Evolutionary conservation across 2,329 filamentous ascomycete species (phyloP).

Genomic region (Hymenoscyphus salicellus): DNA sequence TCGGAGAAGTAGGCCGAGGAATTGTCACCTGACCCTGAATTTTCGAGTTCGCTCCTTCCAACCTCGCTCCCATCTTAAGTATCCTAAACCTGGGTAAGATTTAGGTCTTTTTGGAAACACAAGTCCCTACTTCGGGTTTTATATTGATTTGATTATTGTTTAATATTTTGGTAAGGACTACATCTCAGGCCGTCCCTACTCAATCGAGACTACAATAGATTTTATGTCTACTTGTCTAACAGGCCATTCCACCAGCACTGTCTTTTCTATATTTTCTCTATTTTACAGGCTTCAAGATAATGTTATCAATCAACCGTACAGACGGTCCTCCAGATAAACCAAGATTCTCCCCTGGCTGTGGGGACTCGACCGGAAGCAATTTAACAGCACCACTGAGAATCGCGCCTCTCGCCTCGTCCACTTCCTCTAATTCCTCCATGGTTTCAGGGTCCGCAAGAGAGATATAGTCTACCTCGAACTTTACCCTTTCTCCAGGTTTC

Average conservation of each 20-base stretch:
- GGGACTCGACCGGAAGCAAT: constrained; percentile 77
- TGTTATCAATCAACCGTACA: constrained; percentile 91
- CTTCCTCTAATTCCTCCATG: constrained; percentile 70
- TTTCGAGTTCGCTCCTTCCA: too few species aligned
- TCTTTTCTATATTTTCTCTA: constrained; percentile 8
- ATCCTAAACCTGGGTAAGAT: too few species aligned
- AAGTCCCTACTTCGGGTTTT: too few species aligned
- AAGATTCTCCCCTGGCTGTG: constrained; percentile 68
- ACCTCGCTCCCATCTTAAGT: too few species aligned
- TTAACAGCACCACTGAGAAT: constrained; percentile 88
- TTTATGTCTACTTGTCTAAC: not conserved
- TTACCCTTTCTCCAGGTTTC: constrained; percentile 56
- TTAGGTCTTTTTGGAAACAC: too few species aligned
- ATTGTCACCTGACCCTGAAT: too few species aligned
- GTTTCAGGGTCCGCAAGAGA: constrained; percentile 83
- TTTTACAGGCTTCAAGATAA: constrained; percentile 59
- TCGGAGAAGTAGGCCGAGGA: too few species aligned
- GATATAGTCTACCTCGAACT: constrained; percentile 86
- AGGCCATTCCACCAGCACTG: not conserved
- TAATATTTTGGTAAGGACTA: too few species aligned
- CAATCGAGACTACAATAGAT: not conserved
- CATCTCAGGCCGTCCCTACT: too few species aligned
- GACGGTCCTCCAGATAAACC: constrained; percentile 69
- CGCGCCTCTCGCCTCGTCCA: constrained; percentile 70
- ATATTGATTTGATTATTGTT: too few species aligned